A percentile compares a stretch with the other conserved stretches of the same genome.
Evolutionary conservation across 345 rosid species (phyloP).

Genomic region (Citrus unshiu): DNA sequence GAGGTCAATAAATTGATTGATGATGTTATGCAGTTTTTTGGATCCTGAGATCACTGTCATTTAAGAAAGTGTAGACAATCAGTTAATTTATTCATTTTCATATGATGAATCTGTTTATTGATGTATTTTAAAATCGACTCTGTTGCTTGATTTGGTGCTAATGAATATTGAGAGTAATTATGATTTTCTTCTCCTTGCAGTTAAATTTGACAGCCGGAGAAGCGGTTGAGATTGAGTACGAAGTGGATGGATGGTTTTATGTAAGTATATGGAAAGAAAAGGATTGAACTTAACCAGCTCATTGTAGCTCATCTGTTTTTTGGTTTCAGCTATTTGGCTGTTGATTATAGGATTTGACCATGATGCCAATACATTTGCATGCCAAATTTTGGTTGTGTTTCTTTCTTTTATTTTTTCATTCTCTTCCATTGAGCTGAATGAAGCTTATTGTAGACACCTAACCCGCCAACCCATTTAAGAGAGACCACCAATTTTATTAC

Average conservation of each 20-base stretch:
- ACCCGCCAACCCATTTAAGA: background rate
- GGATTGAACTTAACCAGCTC: background rate
- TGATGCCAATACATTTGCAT: background rate
- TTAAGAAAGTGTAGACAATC: background rate
- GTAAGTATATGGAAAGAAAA: slow-evolving; percentile 46
- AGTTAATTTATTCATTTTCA: background rate
- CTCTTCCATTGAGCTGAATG: background rate
- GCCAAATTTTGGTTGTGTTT: background rate
- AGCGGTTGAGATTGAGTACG: slow-evolving; percentile 88
- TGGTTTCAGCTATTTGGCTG: background rate
- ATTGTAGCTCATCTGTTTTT: background rate
- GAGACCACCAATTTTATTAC: background rate
- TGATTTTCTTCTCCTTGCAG: slow-evolving; percentile 47
- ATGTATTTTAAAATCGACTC: background rate
- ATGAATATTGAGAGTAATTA: background rate
- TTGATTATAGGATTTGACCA: background rate
- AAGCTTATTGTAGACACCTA: background rate
- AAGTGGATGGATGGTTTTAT: slow-evolving; percentile 98
- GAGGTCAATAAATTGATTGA: background rate
- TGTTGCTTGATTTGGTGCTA: background rate
- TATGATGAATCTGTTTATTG: background rate
- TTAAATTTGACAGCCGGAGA: slow-evolving; percentile 90
- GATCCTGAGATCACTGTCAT: background rate
- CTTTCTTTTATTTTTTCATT: too few relatives aligned
- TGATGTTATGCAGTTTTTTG: background rate